A percentile compares a stretch with the other conserved stretches of the same genome.
Conservation (phyloP, 305 asterid species). For the Fraxinus albicans region DNA sequence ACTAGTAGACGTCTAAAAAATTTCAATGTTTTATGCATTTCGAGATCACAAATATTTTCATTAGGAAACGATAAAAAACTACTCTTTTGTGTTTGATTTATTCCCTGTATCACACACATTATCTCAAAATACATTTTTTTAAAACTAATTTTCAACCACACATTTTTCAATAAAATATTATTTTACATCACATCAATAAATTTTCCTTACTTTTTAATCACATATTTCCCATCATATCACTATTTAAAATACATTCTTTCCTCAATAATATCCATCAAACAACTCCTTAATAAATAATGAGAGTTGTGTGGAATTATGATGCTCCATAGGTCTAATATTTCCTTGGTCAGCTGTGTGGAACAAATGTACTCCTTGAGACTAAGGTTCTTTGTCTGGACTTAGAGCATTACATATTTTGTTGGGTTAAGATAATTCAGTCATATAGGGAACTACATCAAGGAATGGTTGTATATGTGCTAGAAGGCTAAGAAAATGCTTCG, state of each 20-base stretch:
- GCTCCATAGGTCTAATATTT: background rate
- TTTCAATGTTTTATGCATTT: background rate
- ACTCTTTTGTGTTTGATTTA: background rate
- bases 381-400: background rate
- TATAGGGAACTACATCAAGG: background rate
- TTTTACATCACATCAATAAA: too few relatives aligned
- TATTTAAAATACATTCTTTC: too few relatives aligned
- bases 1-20: background rate
- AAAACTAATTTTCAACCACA: too few relatives aligned
- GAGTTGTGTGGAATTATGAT: conserved; percentile 2
- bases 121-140: too few relatives aligned
- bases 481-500: background rate
- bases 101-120: too few relatives aligned
- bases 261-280: too few relatives aligned
- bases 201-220: too few relatives aligned
- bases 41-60: background rate
- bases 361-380: background rate
- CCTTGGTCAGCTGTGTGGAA: background rate
- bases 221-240: too few relatives aligned
- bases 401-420: background rate
- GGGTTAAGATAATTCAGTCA: background rate
- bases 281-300: background rate
- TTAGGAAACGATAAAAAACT: background rate
- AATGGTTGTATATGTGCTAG: background rate
- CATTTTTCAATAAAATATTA: too few relatives aligned